phyloP scores from a whole-genome alignment of 2,329 filamentous ascomycete genomes.

The Fusarium ambrosium region DNA sequence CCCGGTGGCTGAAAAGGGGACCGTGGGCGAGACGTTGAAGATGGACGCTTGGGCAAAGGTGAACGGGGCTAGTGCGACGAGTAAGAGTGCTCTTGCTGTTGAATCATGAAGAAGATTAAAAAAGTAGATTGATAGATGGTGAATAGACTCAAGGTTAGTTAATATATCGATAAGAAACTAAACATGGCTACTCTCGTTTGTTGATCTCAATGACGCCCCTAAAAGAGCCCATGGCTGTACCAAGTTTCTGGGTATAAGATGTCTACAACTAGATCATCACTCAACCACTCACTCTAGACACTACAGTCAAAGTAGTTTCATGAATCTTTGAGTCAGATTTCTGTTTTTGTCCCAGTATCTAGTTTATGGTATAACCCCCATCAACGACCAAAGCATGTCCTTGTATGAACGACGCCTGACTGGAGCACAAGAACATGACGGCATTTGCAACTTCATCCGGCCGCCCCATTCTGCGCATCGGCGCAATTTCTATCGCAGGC shows the following conservation, averaged over 20 bases:
- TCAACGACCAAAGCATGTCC: constrained; percentile 67
- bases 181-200: no score
- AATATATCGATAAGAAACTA: no score
- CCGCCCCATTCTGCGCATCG: constrained; percentile 65
- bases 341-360: not conserved
- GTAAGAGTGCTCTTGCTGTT: not conserved
- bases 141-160: not conserved
- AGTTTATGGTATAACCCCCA: constrained; percentile 66
- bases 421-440: constrained; percentile 64
- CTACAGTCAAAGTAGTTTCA: not conserved
- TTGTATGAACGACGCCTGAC: constrained; percentile 64
- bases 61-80: not conserved
- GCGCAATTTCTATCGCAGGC: constrained; percentile 60
- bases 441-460: constrained; percentile 64
- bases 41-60: not conserved
- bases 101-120: not conserved
- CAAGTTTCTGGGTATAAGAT: not conserved
- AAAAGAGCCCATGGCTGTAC: no score
- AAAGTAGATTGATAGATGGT: not conserved
- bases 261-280: not conserved
- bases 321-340: no score
- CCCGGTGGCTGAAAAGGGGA: not conserved
- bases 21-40: not conserved
- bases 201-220: no score
- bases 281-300: not conserved